These are phyloP conservation scores for Sparassis latifolia DNA, from an alignment of 1,284 basidiomycete genomes.

Conservation along the genomic window DNA sequence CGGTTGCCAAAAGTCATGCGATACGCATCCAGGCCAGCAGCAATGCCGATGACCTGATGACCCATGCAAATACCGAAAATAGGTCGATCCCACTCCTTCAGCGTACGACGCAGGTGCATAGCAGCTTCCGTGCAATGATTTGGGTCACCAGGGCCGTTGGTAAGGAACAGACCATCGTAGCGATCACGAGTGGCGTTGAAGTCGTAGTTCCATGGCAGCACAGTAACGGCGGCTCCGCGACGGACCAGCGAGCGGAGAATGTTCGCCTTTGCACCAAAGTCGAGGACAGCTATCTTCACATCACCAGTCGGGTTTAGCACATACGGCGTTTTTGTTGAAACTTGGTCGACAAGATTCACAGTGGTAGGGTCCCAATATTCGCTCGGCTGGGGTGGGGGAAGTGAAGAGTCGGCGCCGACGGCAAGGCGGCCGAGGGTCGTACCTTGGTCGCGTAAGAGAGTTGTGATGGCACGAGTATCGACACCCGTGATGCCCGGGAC, in stretches of 20 bases:
- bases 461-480: slow-evolving; percentile 95
- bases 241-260: slow-evolving; percentile 90
- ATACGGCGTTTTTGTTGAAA: slow-evolving; percentile 84
- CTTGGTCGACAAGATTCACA: slow-evolving; percentile 92
- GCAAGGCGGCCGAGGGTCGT: slow-evolving; percentile 93
- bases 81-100: slow-evolving; percentile 87
- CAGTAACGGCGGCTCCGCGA: slow-evolving; percentile 88
- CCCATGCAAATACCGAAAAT: slow-evolving; percentile 99
- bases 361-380: slow-evolving; percentile 91
- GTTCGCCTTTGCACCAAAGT: slow-evolving; percentile 98
- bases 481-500: slow-evolving; percentile 95
- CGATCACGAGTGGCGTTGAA: slow-evolving; percentile 88
- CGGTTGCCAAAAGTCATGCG: slow-evolving; percentile 98
- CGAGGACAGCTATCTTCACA: slow-evolving; percentile 90
- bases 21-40: slow-evolving; percentile 94
- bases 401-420: slow-evolving; percentile 69
- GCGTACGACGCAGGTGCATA: slow-evolving; percentile 71
- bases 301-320: slow-evolving; percentile 84
- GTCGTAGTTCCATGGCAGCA: slow-evolving; percentile 96
- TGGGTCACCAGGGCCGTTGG: slow-evolving; percentile 96
- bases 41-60: slow-evolving; percentile 95
- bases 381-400: slow-evolving; percentile 50
- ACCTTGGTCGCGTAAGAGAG: slow-evolving; percentile 91
- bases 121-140: slow-evolving; percentile 85
- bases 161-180: slow-evolving; percentile 93